Percentiles rank a stretch among this genome's conserved stretches.
Evolutionary conservation across 192 early-diverging fungal species (phyloP).

Genomic region (Dispira simplex): DNA sequence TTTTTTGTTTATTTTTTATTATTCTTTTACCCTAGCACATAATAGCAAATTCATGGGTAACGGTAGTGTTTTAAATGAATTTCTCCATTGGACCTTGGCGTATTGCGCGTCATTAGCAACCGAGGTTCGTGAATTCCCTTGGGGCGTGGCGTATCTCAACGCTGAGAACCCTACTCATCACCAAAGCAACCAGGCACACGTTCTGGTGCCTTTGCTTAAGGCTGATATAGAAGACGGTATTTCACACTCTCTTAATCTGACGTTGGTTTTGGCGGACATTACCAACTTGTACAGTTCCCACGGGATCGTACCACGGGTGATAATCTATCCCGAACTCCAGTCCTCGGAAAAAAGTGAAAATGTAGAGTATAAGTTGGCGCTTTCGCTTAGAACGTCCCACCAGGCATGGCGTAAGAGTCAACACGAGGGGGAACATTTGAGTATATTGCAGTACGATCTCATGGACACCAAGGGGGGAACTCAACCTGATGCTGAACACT

Average conservation of each 20-base stretch:
- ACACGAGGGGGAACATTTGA: not conserved
- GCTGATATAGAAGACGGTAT: not conserved
- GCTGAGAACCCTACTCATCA: not conserved
- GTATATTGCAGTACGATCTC: not conserved
- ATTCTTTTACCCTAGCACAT: too few relatives aligned
- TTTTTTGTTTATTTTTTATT: too few relatives aligned
- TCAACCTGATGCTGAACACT: too few relatives aligned
- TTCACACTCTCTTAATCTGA: not conserved
- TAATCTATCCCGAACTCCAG: not conserved
- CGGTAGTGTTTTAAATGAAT: not conserved
- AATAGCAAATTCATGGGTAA: too few relatives aligned
- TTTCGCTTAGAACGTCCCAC: too few relatives aligned
- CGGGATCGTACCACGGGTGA: not conserved
- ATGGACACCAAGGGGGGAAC: not conserved
- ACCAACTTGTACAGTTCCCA: not conserved
- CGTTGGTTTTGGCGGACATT: not conserved
- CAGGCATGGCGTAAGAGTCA: not conserved
- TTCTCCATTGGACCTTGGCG: not conserved
- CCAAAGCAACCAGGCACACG: constrained; percentile 8
- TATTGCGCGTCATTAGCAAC: not conserved
- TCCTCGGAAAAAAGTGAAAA: not conserved
- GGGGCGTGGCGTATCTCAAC: not conserved
- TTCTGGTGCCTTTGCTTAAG: not conserved
- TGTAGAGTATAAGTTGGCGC: not conserved
- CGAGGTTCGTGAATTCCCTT: not conserved